These are phyloP conservation scores for Amylostereum chailletii DNA, from an alignment of 1,284 basidiomycete species.

Conservation along the genomic window DNA sequence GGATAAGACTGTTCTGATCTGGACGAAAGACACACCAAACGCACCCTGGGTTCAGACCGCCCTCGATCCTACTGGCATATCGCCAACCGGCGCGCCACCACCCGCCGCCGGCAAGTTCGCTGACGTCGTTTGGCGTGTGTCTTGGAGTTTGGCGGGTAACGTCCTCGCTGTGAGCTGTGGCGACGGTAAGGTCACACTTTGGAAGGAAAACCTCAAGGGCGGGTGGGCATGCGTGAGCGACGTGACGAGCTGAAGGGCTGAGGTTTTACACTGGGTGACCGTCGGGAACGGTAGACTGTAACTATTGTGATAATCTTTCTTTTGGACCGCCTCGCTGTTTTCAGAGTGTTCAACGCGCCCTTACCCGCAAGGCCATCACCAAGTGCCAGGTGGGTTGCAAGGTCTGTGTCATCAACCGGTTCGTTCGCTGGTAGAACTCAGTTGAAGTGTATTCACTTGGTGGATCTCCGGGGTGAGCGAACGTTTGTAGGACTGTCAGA, in stretches of 20 bases:
- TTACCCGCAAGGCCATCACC: too few relatives aligned
- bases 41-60: constrained; percentile 81
- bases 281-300: too few relatives aligned
- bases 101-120: constrained; percentile 70
- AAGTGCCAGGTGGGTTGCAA: too few relatives aligned
- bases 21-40: constrained; percentile 80
- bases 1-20: constrained; percentile 91
- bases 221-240: constrained; percentile 96
- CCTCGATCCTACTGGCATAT: constrained; percentile 66
- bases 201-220: constrained; percentile 96
- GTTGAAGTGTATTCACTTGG: too few relatives aligned
- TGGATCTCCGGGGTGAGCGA: too few relatives aligned
- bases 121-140: constrained; percentile 95
- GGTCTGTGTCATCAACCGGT: too few relatives aligned
- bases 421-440: too few relatives aligned
- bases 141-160: constrained; percentile 95
- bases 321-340: too few relatives aligned
- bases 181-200: constrained; percentile 95
- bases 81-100: constrained; percentile 31
- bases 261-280: too few relatives aligned
- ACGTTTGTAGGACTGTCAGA: too few relatives aligned
- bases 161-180: constrained; percentile 96
- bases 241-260: constrained; percentile 59
- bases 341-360: too few relatives aligned
- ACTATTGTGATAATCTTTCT: too few relatives aligned